Conservation (phyloP, 176 grass and related monocot genomes). For the Neostapfia colusana region DNA sequence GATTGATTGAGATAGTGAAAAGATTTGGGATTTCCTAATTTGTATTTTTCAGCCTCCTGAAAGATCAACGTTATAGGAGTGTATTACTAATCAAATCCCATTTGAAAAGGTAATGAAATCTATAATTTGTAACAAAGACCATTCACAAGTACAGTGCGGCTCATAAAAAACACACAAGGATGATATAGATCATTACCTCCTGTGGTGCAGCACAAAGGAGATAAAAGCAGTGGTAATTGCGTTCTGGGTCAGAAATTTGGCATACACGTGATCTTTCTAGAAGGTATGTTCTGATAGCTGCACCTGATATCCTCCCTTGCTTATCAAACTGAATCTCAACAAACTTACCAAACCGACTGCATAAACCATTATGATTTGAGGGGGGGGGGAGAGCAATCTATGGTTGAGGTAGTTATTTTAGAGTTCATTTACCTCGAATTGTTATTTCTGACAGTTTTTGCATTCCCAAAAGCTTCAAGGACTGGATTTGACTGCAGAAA, state of each 20-base stretch:
- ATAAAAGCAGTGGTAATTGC: conserved; percentile 99
- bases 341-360: conserved; percentile 99
- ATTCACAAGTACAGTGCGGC: conserved; percentile 18
- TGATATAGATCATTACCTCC: conserved; percentile 61
- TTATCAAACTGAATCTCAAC: conserved; percentile 99
- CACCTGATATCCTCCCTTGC: conserved; percentile 96
- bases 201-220: conserved; percentile 92
- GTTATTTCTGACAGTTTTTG: conserved; percentile 98
- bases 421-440: conserved; percentile 77
- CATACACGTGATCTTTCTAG: conserved; percentile 95
- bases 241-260: conserved; percentile 92
- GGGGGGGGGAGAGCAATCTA: conserved; percentile 25
- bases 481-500: conserved; percentile 97
- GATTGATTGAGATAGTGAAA: conserved; percentile 99
- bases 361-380: conserved; percentile 39
- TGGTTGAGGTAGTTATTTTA: conserved; percentile 9
- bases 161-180: conserved; percentile 31
- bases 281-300: conserved; percentile 96
- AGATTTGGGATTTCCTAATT: conserved; percentile 69
- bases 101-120: conserved; percentile 10
- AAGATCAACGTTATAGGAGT: conserved; percentile 35
- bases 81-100: conserved; percentile 26
- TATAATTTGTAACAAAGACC: conserved; percentile 29
- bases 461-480: conserved; percentile 99
- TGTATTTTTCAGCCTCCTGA: conserved; percentile 90